These are phyloP conservation scores for Ministeria vibrans DNA, from an alignment of 78 protist species.

Conservation along the genomic window DNA sequence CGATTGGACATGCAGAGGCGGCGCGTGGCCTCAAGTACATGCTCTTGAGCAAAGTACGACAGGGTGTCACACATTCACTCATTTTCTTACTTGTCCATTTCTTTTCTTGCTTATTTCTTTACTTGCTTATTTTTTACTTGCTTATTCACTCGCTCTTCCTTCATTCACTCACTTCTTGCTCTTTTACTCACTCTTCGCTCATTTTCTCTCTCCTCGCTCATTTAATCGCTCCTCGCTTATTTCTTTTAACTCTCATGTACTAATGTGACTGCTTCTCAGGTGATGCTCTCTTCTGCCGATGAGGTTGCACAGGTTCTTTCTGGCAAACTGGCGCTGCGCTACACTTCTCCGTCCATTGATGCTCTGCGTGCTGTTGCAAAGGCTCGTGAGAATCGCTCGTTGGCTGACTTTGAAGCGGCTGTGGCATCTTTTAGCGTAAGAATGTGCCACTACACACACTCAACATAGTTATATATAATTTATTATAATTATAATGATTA, in stretches of 20 bases:
- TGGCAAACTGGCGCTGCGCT: constrained; percentile 76
- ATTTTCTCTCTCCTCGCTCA: not conserved
- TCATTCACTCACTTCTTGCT: not conserved
- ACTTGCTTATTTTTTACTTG: not conserved
- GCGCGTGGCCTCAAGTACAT: constrained; percentile 81
- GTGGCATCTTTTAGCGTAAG: not conserved
- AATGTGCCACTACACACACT: no score
- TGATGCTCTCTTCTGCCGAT: constrained; percentile 36
- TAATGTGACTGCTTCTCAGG: no score
- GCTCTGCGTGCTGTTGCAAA: constrained; percentile 80
- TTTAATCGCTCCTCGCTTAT: not conserved
- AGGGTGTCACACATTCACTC: constrained; percentile 2
- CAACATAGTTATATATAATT: no score
- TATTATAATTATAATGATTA: no score
- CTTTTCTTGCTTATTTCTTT: not conserved
- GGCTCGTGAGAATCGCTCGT: constrained; percentile 62
- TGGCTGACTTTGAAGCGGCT: constrained; percentile 54
- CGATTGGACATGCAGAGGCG: constrained; percentile 49
- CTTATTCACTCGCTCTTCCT: not conserved
- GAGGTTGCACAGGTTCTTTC: constrained; percentile 71
- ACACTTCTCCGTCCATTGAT: constrained; percentile 58
- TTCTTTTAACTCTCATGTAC: no score
- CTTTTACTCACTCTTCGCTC: no score
- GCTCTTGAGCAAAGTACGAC: constrained; percentile 91
- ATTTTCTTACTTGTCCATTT: not conserved